Evolutionary conservation across 129 eudicot genomes (phyloP).

Genomic region (Oenanthe sinensis): DNA sequence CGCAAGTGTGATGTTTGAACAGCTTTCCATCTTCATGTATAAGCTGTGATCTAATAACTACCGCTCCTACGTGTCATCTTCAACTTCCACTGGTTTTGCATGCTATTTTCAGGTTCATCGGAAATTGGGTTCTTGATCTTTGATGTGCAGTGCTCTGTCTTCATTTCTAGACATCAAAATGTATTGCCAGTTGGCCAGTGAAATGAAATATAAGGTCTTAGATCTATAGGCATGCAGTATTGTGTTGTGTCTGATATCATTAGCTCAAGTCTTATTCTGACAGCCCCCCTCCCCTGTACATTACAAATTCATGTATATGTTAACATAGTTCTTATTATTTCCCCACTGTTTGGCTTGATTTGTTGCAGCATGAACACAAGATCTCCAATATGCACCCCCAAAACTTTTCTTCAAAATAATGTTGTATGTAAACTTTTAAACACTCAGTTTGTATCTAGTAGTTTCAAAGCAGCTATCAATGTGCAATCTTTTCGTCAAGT

Average conservation of each 20-base stretch:
- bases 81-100: neutral
- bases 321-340: neutral
- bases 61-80: neutral
- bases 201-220: neutral
- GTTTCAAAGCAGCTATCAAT: neutral
- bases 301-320: slow-evolving; percentile 4
- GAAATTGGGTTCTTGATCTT: slow-evolving; percentile 12
- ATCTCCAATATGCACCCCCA: neutral
- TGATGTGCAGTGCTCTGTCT: slow-evolving; percentile 22
- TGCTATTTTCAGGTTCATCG: slow-evolving; percentile 1
- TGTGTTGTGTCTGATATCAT: slow-evolving; percentile 1
- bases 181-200: slow-evolving; percentile 14
- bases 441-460: neutral
- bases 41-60: slow-evolving; percentile 3
- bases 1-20: slow-evolving; percentile 29
- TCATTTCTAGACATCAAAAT: slow-evolving; percentile 18
- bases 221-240: slow-evolving; percentile 7
- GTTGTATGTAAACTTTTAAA: neutral
- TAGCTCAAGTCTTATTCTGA: neutral
- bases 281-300: slow-evolving; percentile 19
- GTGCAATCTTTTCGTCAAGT: neutral
- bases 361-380: neutral
- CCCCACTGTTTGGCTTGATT: neutral
- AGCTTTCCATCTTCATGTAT: neutral
- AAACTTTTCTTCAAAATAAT: neutral